Evolutionary conservation across 192 early-diverging fungal species (phyloP).

Genomic region (Linnemannia zychae): DNA sequence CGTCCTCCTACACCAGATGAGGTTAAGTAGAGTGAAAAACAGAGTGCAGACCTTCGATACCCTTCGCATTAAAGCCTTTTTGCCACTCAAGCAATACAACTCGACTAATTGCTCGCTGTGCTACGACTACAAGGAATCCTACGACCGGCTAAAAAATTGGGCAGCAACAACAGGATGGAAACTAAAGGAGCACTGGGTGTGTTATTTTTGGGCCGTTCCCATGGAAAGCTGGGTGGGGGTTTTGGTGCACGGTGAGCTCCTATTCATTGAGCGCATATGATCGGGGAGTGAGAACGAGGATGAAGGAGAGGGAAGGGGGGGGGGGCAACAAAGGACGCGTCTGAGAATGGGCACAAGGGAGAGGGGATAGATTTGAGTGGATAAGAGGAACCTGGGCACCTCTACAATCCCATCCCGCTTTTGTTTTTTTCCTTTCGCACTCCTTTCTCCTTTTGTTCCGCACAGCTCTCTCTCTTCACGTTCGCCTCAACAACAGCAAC

Average conservation of each 20-base stretch:
- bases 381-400: background rate
- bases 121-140: background rate
- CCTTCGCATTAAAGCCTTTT: background rate
- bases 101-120: background rate
- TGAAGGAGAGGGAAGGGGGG: background rate
- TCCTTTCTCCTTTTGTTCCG: background rate
- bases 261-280: too few species aligned
- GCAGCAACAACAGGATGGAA: background rate
- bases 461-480: background rate
- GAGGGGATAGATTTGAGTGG: background rate
- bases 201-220: background rate
- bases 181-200: background rate
- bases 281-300: background rate
- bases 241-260: background rate
- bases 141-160: background rate
- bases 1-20: conserved; percentile 15
- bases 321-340: background rate
- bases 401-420: background rate
- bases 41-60: background rate
- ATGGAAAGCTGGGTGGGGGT: background rate
- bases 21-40: conserved; percentile 16
- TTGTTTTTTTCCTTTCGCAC: background rate
- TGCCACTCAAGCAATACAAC: background rate
- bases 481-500: background rate
- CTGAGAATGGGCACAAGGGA: background rate